Evolutionary conservation across 2,329 filamentous ascomycete species (phyloP).

Genomic region (Fusarium sp.): DNA sequence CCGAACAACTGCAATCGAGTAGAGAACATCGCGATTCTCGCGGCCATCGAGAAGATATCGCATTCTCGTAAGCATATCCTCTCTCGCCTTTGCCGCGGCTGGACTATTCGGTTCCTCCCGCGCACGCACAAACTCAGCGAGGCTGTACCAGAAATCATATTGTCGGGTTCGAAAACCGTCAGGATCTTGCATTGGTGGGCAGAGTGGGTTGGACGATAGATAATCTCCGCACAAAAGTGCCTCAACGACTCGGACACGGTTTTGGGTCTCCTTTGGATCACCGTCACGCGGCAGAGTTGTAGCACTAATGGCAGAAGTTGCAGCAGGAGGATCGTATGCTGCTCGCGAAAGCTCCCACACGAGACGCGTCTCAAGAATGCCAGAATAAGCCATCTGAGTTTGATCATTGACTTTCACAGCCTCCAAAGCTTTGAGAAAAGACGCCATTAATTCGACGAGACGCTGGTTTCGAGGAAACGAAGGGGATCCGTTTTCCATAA

Average conservation of each 20-base stretch:
- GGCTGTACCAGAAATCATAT: constrained; percentile 83
- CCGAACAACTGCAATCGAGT: constrained; percentile 85
- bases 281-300: constrained; percentile 63
- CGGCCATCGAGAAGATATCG: constrained; percentile 80
- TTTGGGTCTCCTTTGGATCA: constrained; percentile 72
- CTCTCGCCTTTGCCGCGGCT: constrained; percentile 64
- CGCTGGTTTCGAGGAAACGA: constrained; percentile 65
- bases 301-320: constrained; percentile 48
- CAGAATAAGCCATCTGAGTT: constrained; percentile 65
- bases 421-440: constrained; percentile 69
- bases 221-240: constrained; percentile 79
- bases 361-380: constrained; percentile 67
- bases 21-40: constrained; percentile 91
- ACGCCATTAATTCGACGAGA: constrained; percentile 75
- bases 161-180: constrained; percentile 71
- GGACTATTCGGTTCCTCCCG: constrained; percentile 68
- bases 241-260: constrained; percentile 81
- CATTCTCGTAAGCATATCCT: constrained; percentile 73
- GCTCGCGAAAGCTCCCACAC: constrained; percentile 71
- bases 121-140: constrained; percentile 73
- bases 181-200: constrained; percentile 61
- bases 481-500: constrained; percentile 59
- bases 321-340: constrained; percentile 56
- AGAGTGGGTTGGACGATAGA: constrained; percentile 69
- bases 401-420: constrained; percentile 63